Evolutionary conservation across 768 basidiomycete genomes (phyloP).

Genomic region (Tulasnella calospora): DNA sequence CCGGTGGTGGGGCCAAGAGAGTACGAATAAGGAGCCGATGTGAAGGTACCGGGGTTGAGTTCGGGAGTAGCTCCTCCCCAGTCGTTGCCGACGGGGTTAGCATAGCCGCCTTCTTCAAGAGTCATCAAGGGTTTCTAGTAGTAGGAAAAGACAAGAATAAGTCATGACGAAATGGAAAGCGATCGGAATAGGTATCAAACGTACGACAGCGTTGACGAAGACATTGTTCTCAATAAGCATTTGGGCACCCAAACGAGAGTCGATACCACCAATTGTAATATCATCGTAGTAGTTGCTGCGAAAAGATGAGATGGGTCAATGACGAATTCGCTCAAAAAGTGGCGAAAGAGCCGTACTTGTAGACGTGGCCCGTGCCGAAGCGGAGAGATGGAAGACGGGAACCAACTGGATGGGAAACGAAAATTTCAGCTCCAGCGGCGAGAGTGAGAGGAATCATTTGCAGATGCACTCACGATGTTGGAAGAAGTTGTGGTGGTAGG

Average conservation of each 20-base stretch:
- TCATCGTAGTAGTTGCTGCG: constrained; percentile 16
- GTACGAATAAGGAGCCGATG: constrained; percentile 18
- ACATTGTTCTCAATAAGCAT: constrained; percentile 5
- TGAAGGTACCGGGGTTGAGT: constrained; percentile 20
- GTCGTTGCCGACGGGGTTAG: constrained; percentile 7
- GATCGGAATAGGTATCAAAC: neutral
- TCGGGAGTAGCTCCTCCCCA: constrained; percentile 18
- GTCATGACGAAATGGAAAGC: neutral
- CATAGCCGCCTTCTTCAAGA: neutral
- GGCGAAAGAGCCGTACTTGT: constrained; percentile 9
- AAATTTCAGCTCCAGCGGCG: neutral
- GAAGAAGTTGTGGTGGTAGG: constrained; percentile 18
- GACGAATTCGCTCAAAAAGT: neutral
- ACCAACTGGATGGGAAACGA: constrained; percentile 33
- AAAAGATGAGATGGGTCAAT: neutral
- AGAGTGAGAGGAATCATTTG: neutral
- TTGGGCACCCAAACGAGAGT: constrained; percentile 23
- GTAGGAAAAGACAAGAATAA: neutral
- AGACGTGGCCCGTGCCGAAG: constrained; percentile 24
- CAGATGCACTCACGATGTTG: neutral
- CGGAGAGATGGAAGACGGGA: constrained; percentile 45
- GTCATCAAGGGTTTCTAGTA: neutral
- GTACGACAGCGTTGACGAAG: neutral
- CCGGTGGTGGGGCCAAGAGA: constrained; percentile 5
- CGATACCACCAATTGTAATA: neutral